Percentiles rank a stretch among this genome's conserved stretches.
Conservation (phyloP, 2,329 filamentous ascomycete genomes). For the Metarhizium rileyi region DNA sequence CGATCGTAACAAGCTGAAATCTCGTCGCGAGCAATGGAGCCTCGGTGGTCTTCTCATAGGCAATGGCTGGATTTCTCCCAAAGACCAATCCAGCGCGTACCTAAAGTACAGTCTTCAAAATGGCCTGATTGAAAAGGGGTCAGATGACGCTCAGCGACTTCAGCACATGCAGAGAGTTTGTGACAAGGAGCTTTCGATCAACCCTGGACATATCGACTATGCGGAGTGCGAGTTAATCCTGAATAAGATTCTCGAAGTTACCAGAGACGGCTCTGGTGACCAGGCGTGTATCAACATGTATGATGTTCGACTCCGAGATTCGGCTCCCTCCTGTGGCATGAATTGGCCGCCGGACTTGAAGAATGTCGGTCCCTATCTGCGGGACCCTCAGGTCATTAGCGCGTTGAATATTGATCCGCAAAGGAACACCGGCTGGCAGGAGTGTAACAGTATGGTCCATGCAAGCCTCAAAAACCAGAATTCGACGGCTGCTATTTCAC, state of each 20-base stretch:
- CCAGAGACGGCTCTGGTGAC: slow-evolving; percentile 43
- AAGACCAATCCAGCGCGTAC: slow-evolving; percentile 84
- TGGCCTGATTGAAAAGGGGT: slow-evolving; percentile 60
- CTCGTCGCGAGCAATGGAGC: slow-evolving; percentile 47
- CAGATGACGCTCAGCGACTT: slow-evolving; percentile 52
- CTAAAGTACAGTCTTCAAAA: slow-evolving; percentile 71
- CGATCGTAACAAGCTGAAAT: slow-evolving; percentile 64
- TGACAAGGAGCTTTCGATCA: slow-evolving; percentile 44
- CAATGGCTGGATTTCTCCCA: slow-evolving; percentile 92
- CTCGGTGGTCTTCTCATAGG: slow-evolving; percentile 83
- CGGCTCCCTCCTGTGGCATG: slow-evolving; percentile 82
- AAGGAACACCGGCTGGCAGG: slow-evolving; percentile 81
- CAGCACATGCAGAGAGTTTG: slow-evolving; percentile 63
- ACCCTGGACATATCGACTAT: slow-evolving; percentile 50
- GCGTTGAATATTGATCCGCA: slow-evolving; percentile 76
- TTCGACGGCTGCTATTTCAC: slow-evolving; percentile 60
- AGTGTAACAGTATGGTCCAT: slow-evolving; percentile 77
- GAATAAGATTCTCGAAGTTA: slow-evolving; percentile 58
- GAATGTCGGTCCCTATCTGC: slow-evolving; percentile 73
- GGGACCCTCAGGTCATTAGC: slow-evolving; percentile 63
- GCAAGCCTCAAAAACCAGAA: slow-evolving; percentile 58
- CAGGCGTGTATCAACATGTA: slow-evolving; percentile 88
- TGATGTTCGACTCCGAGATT: slow-evolving; percentile 77
- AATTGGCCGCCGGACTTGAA: slow-evolving; percentile 89
- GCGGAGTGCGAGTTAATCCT: slow-evolving; percentile 68